phyloP scores from a whole-genome alignment of 768 basidiomycete genomes.

The Cystobasidium tubakii region DNA sequence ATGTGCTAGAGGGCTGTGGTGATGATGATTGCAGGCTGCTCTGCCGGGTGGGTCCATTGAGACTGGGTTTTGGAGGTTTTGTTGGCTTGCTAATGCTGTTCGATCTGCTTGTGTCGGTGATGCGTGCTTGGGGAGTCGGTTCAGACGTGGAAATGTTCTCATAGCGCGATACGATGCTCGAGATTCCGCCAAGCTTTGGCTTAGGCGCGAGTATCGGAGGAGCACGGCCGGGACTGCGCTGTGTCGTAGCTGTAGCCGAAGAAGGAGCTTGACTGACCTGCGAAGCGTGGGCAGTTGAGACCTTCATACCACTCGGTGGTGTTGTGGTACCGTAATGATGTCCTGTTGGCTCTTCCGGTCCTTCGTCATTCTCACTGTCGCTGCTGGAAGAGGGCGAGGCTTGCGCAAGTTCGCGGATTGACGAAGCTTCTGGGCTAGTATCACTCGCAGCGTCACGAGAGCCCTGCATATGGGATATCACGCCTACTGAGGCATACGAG shows the following conservation, averaged over 20 bases:
- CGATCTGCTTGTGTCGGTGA: neutral
- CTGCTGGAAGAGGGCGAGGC: neutral
- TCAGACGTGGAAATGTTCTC: conserved; percentile 25
- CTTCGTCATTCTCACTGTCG: conserved; percentile 11
- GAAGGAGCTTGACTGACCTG: neutral
- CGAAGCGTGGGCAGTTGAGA: neutral
- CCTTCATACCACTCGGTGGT: neutral
- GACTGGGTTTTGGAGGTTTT: conserved; percentile 25
- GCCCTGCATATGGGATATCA: neutral
- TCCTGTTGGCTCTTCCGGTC: conserved; percentile 16
- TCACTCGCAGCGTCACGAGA: neutral
- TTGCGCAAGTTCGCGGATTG: neutral
- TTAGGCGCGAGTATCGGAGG: conserved; percentile 29
- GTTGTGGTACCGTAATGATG: neutral
- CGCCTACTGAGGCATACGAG: neutral
- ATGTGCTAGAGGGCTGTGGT: neutral
- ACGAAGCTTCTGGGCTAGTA: too few species aligned
- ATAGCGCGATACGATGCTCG: conserved; percentile 28
- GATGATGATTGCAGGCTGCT: neutral
- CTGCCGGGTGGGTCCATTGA: neutral
- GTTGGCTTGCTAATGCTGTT: conserved; percentile 10
- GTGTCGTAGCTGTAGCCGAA: neutral
- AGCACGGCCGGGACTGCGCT: neutral
- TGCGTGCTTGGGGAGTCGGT: neutral
- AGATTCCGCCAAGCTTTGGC: conserved; percentile 26